Evolutionary conservation across 1,284 basidiomycete genomes (phyloP).

Genomic region (Ustilago hordei): DNA sequence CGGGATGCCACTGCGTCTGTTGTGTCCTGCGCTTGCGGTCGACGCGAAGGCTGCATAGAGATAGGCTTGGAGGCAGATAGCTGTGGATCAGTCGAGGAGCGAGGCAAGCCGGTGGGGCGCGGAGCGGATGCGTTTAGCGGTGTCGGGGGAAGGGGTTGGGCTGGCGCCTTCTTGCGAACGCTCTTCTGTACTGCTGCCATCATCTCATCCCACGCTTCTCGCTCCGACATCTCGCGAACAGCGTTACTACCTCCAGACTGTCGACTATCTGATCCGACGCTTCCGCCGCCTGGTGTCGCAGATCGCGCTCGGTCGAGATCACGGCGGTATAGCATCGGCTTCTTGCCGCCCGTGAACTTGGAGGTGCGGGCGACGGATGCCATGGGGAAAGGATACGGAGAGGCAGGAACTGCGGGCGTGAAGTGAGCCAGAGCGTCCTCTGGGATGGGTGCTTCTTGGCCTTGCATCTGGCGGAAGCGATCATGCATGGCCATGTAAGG

Average conservation of each 20-base stretch:
- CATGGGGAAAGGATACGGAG: constrained; percentile 66
- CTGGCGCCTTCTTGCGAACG: constrained; percentile 58
- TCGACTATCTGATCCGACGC: constrained; percentile 65
- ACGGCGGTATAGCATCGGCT: constrained; percentile 41
- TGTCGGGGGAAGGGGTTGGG: constrained; percentile 16
- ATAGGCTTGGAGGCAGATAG: constrained; percentile 40
- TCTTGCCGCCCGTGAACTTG: constrained; percentile 35
- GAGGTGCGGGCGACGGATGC: constrained; percentile 35
- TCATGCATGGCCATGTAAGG: constrained; percentile 49
- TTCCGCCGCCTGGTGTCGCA: constrained; percentile 43
- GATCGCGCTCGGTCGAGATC: constrained; percentile 58
- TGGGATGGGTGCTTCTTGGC: constrained; percentile 36
- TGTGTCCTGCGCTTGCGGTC: not conserved
- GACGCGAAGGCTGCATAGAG: constrained; percentile 17
- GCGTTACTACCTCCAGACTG: constrained; percentile 67
- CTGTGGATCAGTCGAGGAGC: constrained; percentile 47
- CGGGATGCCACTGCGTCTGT: not conserved
- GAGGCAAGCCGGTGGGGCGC: constrained; percentile 22
- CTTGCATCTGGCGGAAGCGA: constrained; percentile 45
- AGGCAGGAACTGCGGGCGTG: constrained; percentile 53
- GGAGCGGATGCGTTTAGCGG: constrained; percentile 15
- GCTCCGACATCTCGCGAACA: constrained; percentile 65
- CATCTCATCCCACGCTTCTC: constrained; percentile 67
- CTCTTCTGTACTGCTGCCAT: constrained; percentile 66
- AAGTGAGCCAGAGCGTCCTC: constrained; percentile 29